Evolutionary conservation across 805 yeast species (phyloP), one percentile per base, ranked within the genome.

Genomic region (Monosporozyma aerobia): DNA sequence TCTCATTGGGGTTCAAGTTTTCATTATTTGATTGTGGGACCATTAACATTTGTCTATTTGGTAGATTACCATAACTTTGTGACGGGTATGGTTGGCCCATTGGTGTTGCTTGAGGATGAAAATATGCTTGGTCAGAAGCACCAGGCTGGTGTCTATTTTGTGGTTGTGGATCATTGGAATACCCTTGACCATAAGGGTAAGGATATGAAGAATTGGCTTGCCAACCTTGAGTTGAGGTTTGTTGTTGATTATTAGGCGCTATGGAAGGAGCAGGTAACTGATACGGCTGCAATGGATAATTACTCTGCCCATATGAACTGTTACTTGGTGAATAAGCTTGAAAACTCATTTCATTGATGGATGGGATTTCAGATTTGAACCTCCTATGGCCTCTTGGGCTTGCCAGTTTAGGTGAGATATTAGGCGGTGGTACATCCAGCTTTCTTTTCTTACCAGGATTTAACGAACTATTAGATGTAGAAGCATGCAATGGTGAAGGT

Each of bases 381-480:
- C 57, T 47, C 19, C 53, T 48, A 47, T 56, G 59, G 10, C 54
- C 57, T 39, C 52, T 57, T 3, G 61, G 60, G 32, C 60, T 58
- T 11, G 56, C 48, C 10, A 48, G 19, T 19, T 48, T 47, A 1
- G 55, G 52, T 1, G 51, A 43, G n/a, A 23, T n/a, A 29, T 35
- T 33, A 7, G 44, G 22, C 11, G 41, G 14, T 7, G 41, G 25
- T 14, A 32, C 14, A 14, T 47, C 51, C 6, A 47, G 2, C 41
- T 46, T 55, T 45, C 54, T 51, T 27, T 41, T 53, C 44, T 53
- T 55, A 13, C n/a, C 35, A 13, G 43, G 16, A 35, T 35, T 47
- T 5, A 22, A 14, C n/a, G 29, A 23, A 8, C 6, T 2, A 32
- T 33, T 46, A 9, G 48, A 46, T 22, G 41, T 13, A 19, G 48